phyloP scores from a whole-genome alignment of 306 rosid species.

The Citrullus mucosospermus region DNA sequence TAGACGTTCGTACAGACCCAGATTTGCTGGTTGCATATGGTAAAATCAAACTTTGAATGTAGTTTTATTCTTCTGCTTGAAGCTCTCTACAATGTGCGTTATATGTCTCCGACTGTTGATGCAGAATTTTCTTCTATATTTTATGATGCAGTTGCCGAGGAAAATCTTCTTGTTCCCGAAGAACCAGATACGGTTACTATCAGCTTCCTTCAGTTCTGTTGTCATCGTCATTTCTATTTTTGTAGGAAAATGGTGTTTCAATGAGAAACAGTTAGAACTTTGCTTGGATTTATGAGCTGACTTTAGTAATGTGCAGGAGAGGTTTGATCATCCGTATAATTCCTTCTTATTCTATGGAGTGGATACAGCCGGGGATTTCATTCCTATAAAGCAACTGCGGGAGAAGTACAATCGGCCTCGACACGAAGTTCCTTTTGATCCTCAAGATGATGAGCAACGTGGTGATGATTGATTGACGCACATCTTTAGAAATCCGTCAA shows the following conservation, averaged over 20 bases:
- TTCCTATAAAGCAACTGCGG: conserved; percentile 78
- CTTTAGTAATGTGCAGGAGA: conserved; percentile 32
- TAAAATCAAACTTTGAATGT: not conserved
- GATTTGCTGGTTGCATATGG: conserved; percentile 83
- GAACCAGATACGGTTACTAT: conserved; percentile 52
- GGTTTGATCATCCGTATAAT: conserved; percentile 75
- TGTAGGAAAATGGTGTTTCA: not conserved
- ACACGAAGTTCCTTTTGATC: conserved; percentile 61
- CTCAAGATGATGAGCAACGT: conserved; percentile 36
- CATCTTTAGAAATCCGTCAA: not conserved
- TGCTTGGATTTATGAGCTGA: not conserved
- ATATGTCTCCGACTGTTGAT: not conserved
- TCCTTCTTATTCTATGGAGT: conserved; percentile 82
- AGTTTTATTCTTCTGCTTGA: not conserved
- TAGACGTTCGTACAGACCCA: conserved; percentile 72
- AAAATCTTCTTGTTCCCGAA: conserved; percentile 55
- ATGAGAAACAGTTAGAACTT: not conserved
- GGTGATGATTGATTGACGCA: conserved; percentile 18
- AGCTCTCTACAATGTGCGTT: not conserved
- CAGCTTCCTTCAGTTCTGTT: not conserved
- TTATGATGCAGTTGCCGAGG: conserved; percentile 69
- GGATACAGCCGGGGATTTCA: conserved; percentile 89
- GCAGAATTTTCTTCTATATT: conserved; percentile 8
- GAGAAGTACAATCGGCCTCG: conserved; percentile 75
- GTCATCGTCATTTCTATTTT: not conserved